Conservation (phyloP, 2,329 filamentous ascomycete species). For the Xylariales sp. region DNA sequence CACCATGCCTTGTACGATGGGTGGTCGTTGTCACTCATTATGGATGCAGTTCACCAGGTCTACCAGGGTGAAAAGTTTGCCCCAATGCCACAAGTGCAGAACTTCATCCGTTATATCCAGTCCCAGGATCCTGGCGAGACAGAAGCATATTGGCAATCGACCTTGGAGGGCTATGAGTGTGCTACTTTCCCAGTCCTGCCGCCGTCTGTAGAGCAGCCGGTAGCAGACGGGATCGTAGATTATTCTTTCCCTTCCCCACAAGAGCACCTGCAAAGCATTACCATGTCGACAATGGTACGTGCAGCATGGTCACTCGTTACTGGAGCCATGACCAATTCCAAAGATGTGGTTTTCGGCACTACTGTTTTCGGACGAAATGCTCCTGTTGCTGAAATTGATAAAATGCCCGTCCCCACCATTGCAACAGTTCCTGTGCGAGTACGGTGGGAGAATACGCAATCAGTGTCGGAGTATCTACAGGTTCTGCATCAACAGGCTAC, state of each 20-base stretch:
- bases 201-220: neutral
- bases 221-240: neutral
- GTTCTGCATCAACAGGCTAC: neutral
- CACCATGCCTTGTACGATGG: neutral
- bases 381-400: slow-evolving; percentile 1
- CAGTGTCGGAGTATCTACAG: neutral
- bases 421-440: neutral
- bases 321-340: no score
- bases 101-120: neutral
- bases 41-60: neutral
- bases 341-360: neutral
- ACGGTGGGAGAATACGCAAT: neutral
- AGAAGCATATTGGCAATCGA: neutral
- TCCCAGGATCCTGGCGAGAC: neutral
- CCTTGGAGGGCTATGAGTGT: neutral
- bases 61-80: neutral
- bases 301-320: no score
- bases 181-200: neutral
- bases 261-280: no score
- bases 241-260: neutral
- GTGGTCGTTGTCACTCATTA: neutral
- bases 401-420: slow-evolving; percentile 1
- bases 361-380: neutral
- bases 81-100: neutral
- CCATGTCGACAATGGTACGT: no score